Evolutionary conservation across 306 rosid species (phyloP).

Genomic region (Cicer chorassanicum): DNA sequence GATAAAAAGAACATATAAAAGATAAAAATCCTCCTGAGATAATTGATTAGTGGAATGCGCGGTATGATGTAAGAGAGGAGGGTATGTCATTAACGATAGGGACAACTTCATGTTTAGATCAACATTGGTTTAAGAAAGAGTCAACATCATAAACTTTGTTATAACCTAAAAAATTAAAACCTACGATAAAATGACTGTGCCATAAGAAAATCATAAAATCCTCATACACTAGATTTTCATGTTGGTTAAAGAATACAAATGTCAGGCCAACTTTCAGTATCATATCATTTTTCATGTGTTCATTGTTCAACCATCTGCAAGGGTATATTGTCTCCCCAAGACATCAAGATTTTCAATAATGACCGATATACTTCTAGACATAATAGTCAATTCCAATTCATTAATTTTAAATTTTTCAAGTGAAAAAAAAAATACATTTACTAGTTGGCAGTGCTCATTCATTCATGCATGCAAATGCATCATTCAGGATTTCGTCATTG

Average conservation of each 20-base stretch:
- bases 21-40: no score
- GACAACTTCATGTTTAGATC: conserved; percentile 23
- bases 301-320: conserved; percentile 25
- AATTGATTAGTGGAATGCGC: no score
- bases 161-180: conserved; percentile 21
- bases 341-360: conserved; percentile 14
- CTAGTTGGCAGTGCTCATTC: neutral
- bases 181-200: conserved; percentile 28
- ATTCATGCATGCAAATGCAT: neutral
- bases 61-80: no score
- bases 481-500: neutral
- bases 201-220: conserved; percentile 12
- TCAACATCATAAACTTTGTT: conserved; percentile 11
- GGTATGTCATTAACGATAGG: conserved; percentile 27
- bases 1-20: no score
- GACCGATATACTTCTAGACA: conserved; percentile 5
- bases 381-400: neutral
- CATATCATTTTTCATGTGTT: conserved; percentile 8
- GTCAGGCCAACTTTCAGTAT: conserved; percentile 22
- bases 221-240: conserved; percentile 5
- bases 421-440: no score
- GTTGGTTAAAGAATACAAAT: conserved; percentile 19
- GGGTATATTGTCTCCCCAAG: conserved; percentile 12
- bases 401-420: neutral
- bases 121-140: neutral